Percentiles rank a stretch among this genome's conserved stretches.
These are phyloP conservation scores for Clarireedia monteithiana DNA, from an alignment of 2,329 filamentous ascomycete species.

Conservation along the genomic window DNA sequence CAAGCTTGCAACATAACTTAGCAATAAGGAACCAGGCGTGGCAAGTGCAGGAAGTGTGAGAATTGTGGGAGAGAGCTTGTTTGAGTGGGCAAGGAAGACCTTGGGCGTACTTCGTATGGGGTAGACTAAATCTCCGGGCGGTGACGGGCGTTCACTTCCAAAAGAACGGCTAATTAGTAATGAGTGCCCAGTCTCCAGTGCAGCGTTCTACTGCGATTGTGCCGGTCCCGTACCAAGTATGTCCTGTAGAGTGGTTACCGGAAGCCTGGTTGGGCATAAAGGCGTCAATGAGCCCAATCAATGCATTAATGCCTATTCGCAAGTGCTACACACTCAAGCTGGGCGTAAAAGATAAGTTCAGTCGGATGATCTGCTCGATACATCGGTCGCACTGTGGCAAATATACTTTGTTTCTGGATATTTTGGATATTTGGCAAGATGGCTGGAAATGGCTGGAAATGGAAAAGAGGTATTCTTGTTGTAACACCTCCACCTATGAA, in stretches of 20 bases:
- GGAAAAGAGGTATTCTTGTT: neutral
- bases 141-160: neutral
- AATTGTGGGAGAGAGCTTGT: neutral
- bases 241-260: neutral
- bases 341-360: neutral
- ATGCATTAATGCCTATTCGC: conserved; percentile 6
- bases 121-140: conserved; percentile 3
- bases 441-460: neutral
- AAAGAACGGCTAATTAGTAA: neutral
- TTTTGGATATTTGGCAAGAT: neutral
- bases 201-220: neutral
- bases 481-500: neutral
- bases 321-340: neutral
- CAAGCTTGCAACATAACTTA: neutral
- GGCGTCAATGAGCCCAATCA: conserved; percentile 5
- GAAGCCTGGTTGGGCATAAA: conserved; percentile 7
- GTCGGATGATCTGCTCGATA: neutral
- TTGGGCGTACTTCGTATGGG: neutral
- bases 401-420: neutral
- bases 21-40: neutral
- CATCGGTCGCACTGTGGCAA: neutral
- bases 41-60: neutral
- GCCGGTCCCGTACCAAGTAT: too few relatives aligned
- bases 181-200: neutral
- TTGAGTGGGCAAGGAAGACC: neutral